These are phyloP conservation scores for Aspergillus sclerotioniger DNA, from an alignment of 495 filamentous ascomycete species.

Conservation along the genomic window DNA sequence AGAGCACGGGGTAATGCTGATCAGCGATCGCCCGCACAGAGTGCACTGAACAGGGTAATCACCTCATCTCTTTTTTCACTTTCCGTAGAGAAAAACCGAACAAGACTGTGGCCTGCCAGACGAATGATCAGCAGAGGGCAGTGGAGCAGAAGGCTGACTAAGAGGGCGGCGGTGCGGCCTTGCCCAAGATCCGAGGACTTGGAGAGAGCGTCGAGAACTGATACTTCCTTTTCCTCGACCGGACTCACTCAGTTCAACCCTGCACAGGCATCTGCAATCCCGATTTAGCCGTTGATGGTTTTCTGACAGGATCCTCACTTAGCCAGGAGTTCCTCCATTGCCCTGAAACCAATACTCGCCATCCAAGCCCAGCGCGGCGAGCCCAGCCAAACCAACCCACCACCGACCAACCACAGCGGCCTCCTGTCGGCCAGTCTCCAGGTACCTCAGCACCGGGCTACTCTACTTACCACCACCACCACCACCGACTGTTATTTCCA, in stretches of 20 bases:
- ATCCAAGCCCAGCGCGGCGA: not conserved
- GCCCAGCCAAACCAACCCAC: conserved; percentile 3
- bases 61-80: too few relatives aligned
- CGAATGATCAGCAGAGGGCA: not conserved
- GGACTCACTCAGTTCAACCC: not conserved
- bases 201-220: not conserved
- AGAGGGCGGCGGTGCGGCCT: not conserved
- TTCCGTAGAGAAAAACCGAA: not conserved
- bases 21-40: conserved; percentile 2
- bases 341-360: not conserved
- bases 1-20: conserved; percentile 6
- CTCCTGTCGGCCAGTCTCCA: conserved; percentile 9
- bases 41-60: not conserved
- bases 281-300: not conserved
- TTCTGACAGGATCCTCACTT: not conserved
- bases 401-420: conserved; percentile 4
- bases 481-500: conserved; percentile 15
- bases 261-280: not conserved
- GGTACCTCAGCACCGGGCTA: conserved; percentile 3
- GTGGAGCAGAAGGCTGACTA: not conserved
- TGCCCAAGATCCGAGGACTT: not conserved
- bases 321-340: not conserved
- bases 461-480: conserved; percentile 8
- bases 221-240: conserved; percentile 5
- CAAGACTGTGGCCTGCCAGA: too few relatives aligned